Conservation (phyloP, 352 stramenopile genomes). For the Globisporangium iwayamae region DNA sequence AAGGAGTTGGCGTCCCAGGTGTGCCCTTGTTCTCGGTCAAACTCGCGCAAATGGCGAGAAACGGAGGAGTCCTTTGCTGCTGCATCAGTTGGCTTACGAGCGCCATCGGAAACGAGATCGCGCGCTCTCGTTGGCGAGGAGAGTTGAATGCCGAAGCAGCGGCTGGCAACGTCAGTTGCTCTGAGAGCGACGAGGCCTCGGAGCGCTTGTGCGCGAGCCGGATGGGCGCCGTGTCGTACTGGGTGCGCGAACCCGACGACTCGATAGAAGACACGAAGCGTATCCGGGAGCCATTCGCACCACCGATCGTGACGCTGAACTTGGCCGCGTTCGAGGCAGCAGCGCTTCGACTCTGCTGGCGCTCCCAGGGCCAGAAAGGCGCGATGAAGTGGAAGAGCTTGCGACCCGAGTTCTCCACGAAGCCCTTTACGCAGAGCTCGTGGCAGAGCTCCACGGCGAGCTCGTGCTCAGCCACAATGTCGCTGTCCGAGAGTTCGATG, state of each 20-base stretch:
- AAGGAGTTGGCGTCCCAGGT: background rate
- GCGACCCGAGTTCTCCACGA: conserved; percentile 53
- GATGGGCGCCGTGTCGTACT: conserved; percentile 16
- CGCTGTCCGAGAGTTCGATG: conserved; percentile 21
- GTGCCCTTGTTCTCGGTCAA: conserved; percentile 10
- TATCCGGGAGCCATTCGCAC: conserved; percentile 33
- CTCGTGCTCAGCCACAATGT: conserved; percentile 41
- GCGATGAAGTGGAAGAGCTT: conserved; percentile 66
- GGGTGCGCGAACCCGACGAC: conserved; percentile 1
- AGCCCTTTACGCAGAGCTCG: conserved; percentile 71
- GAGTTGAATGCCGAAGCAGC: background rate
- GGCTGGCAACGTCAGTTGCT: conserved; percentile 4
- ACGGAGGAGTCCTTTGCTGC: conserved; percentile 5
- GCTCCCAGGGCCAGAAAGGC: conserved; percentile 50
- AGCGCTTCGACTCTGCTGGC: background rate
- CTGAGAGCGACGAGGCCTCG: conserved; percentile 15
- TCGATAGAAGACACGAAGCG: conserved; percentile 46
- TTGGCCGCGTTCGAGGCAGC: background rate
- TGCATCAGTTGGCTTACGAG: conserved; percentile 11
- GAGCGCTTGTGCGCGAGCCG: conserved; percentile 15
- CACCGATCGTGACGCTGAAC: conserved; percentile 34
- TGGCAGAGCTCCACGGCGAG: conserved; percentile 69
- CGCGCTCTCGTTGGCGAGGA: conserved; percentile 20
- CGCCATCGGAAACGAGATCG: conserved; percentile 29
- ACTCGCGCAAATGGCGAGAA: conserved; percentile 15